Base-by-base conservation (phyloP, 164 flowering plant genomes). In the Stephania yunnanensis region DNA sequence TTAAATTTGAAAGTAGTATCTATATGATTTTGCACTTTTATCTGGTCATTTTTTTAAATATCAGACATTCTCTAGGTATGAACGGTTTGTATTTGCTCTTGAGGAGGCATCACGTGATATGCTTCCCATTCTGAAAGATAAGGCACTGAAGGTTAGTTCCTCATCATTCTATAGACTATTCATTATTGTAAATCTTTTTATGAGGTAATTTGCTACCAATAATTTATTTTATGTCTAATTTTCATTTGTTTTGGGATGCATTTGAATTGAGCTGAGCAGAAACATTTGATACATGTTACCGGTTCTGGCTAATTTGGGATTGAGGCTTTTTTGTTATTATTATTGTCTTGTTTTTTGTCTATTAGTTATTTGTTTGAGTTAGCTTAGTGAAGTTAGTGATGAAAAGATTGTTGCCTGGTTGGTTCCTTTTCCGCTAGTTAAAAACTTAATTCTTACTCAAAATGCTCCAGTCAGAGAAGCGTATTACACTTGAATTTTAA, bases 91-190 rank as follows among this genome's bases (percentile, higher is more conserved):
- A 69, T 20, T 81, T 83, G 95, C 97, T 13, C 94, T 96, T 31
- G 98, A 96, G 84, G 98, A 94, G 83, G 97, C 97, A 82, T 94
- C 98, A 70, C 87, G 85, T 72, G 99, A 96, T 82, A 84, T 84
- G 83, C 75, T 96, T 75, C 89, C 91, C 73, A 69, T 80, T 70
- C 87, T 96, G 3, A 96, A 96, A 80, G 88, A 88, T 83, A 87
- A 87, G 84, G 89, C 97, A 36, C 74, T 92, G 78, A 96, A 94
- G 98, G 99, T 93, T 76, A 30, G 55, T 67, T 66, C n/a, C 68
- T 76, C 63, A 71, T 64, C 36, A 31, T 42, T 75, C 31, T 74
- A 29, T 36, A 15, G 3, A 46, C 61, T 63, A 30, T 9, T 10
- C 10, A 10, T 25, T 10, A 29, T 29, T 25, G 12, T 45, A 53